Evolutionary conservation across 1,284 basidiomycete genomes (phyloP).

Genomic region (Volvariella volvacea): DNA sequence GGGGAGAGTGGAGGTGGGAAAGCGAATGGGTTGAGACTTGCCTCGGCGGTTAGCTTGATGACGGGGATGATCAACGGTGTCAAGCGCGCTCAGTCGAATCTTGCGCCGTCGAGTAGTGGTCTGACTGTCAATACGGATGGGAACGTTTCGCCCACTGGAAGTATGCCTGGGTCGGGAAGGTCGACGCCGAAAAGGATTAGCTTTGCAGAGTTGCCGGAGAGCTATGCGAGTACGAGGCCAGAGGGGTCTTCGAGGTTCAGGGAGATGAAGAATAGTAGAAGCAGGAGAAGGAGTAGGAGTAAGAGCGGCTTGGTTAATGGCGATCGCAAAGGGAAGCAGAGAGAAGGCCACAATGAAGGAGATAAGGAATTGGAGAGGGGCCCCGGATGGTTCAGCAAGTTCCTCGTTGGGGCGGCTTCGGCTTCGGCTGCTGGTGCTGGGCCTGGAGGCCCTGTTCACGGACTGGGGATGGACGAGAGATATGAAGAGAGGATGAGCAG

Average conservation of each 20-base stretch:
- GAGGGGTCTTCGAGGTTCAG: slow-evolving; percentile 22
- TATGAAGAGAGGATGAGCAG: too few species aligned
- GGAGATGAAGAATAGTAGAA: slow-evolving; percentile 13
- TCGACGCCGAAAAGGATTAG: slow-evolving; percentile 74
- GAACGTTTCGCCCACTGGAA: slow-evolving; percentile 2
- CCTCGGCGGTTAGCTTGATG: slow-evolving; percentile 1
- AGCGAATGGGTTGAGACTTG: neutral
- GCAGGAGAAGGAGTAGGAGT: slow-evolving; percentile 8
- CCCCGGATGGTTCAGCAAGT: too few species aligned
- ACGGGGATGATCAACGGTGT: slow-evolving; percentile 3
- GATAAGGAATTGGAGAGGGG: too few species aligned
- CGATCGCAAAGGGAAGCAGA: too few species aligned
- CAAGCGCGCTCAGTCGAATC: neutral
- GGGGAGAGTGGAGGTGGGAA: slow-evolving; percentile 11
- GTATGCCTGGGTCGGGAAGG: slow-evolving; percentile 26
- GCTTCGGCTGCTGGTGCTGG: too few species aligned
- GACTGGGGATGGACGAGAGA: too few species aligned
- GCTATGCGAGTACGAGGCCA: slow-evolving; percentile 35
- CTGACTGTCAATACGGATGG: neutral
- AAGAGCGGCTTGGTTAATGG: slow-evolving; percentile 10
- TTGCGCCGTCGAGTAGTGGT: slow-evolving; percentile 1
- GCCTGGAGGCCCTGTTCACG: too few species aligned
- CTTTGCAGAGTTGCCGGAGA: slow-evolving; percentile 67
- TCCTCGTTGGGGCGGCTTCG: too few species aligned
- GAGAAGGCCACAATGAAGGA: too few species aligned